Conservation (phyloP, 2,329 filamentous ascomycete genomes). For the Cladobotryum protrusum region DNA sequence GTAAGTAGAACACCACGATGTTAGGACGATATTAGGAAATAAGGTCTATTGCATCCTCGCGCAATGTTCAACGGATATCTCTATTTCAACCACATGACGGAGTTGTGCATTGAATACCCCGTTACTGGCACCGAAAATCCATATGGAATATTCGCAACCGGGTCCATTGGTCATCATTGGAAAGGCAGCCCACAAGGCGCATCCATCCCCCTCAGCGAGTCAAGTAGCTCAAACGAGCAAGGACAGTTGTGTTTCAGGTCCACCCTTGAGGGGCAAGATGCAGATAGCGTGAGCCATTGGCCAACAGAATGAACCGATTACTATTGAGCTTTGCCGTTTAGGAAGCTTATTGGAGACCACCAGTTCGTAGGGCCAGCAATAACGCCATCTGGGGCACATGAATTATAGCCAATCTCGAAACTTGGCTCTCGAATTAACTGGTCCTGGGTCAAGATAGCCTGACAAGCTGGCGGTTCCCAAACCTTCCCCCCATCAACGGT, state of each 20-base stretch:
- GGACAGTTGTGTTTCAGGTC: slow-evolving; percentile 12
- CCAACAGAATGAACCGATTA: background rate
- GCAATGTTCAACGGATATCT: too few relatives aligned
- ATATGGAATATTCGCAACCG: too few relatives aligned
- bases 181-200: background rate
- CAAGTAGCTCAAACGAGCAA: background rate
- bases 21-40: too few relatives aligned
- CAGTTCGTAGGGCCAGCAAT: slow-evolving; percentile 1
- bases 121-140: too few relatives aligned
- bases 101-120: background rate
- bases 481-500: background rate
- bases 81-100: too few relatives aligned
- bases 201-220: background rate
- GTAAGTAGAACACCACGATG: too few relatives aligned
- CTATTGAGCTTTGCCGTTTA: background rate
- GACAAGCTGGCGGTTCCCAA: background rate
- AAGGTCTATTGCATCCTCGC: too few relatives aligned
- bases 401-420: slow-evolving; percentile 4
- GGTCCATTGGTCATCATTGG: background rate
- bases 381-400: slow-evolving; percentile 2
- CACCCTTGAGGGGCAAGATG: slow-evolving; percentile 7
- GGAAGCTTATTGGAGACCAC: background rate
- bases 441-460: background rate
- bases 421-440: background rate
- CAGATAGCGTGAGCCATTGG: slow-evolving; percentile 1